Percentiles rank a stretch among this genome's conserved stretches.
Conservation (phyloP, 441 rosid genomes). For the Erysimum cheiri region DNA sequence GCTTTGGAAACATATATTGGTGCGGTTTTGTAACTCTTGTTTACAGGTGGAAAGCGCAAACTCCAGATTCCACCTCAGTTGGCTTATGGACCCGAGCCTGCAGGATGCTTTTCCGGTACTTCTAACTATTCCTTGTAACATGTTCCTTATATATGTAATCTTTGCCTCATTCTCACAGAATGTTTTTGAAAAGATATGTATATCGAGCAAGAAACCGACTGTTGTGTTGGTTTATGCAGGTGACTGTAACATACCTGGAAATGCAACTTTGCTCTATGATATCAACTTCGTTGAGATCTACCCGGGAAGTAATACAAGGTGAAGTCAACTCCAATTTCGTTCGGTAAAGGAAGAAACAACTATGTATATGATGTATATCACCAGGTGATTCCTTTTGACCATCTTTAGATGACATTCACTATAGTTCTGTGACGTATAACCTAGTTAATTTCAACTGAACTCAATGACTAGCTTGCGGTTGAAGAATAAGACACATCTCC, state of each 20-base stretch:
- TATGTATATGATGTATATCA: conserved; percentile 41
- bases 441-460: background rate
- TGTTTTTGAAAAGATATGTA: background rate
- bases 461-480: conserved; percentile 3
- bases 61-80: conserved; percentile 85
- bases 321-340: conserved; percentile 32
- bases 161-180: background rate
- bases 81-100: conserved; percentile 97
- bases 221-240: conserved; percentile 51
- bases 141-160: background rate
- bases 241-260: conserved; percentile 91
- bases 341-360: conserved; percentile 24
- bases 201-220: background rate
- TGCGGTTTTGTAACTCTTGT: background rate
- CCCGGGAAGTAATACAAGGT: conserved; percentile 74
- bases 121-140: conserved; percentile 1
- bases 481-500: conserved; percentile 19
- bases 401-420: background rate
- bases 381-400: conserved; percentile 28
- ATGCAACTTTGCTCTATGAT: conserved; percentile 90
- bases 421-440: background rate
- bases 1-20: conserved; percentile 15
- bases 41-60: conserved; percentile 79
- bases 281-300: conserved; percentile 75
- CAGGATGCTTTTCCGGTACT: conserved; percentile 92